These are phyloP conservation scores for Nidula niveotomentosa DNA, from an alignment of 1,284 basidiomycete species.

Conservation along the genomic window DNA sequence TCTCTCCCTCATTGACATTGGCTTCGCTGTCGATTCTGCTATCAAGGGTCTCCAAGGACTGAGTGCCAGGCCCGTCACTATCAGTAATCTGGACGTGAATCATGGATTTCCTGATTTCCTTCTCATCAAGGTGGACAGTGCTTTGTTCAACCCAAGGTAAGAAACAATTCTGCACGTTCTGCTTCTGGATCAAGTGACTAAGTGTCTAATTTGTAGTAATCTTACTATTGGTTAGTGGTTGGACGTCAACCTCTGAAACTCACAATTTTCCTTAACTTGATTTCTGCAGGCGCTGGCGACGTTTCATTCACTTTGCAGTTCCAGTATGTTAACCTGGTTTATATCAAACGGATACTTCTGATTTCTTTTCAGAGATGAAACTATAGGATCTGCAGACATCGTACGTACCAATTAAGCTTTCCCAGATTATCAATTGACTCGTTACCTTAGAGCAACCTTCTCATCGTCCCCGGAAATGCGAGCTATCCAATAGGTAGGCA, in stretches of 20 bases:
- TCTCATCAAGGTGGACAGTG: conserved; percentile 67
- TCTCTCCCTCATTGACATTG: conserved; percentile 59
- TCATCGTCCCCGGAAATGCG: conserved; percentile 54
- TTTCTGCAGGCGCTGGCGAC: conserved; percentile 51
- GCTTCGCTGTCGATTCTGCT: conserved; percentile 61
- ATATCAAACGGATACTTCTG: conserved; percentile 2
- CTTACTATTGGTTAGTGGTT: conserved; percentile 58
- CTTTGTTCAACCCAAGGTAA: conserved; percentile 64
- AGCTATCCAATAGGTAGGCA: conserved; percentile 51
- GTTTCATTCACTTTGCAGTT: conserved; percentile 65
- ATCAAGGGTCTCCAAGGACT: conserved; percentile 73
- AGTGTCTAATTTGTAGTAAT: conserved; percentile 41
- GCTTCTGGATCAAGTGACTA: conserved; percentile 1
- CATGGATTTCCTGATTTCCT: conserved; percentile 70
- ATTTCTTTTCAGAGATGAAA: conserved; percentile 35
- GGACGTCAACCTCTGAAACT: neutral
- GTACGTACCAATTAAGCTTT: conserved; percentile 28
- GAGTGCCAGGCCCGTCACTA: conserved; percentile 55
- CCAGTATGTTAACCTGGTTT: conserved; percentile 33
- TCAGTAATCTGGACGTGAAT: conserved; percentile 67
- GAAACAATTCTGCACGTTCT: conserved; percentile 7
- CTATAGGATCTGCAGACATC: conserved; percentile 63
- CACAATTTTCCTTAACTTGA: conserved; percentile 4
- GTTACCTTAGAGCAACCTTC: conserved; percentile 41
- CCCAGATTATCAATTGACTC: conserved; percentile 14